Conservation (phyloP, 768 basidiomycete species). For the Pleurotus ostreatus region DNA sequence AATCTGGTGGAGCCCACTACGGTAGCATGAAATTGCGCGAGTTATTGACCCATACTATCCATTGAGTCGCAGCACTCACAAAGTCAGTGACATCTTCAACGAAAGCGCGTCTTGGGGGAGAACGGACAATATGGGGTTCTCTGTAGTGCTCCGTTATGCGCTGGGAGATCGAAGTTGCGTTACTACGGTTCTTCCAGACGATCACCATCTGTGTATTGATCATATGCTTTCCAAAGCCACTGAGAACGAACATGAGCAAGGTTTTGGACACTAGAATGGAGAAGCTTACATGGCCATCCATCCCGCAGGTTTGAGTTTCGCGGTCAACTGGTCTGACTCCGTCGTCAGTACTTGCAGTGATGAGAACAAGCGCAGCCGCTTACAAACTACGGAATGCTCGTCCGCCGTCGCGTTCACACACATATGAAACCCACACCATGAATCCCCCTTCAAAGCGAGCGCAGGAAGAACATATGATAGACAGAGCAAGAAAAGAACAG, state of each 20-base stretch:
- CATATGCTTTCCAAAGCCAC: constrained; percentile 51
- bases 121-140: constrained; percentile 39
- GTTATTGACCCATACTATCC: not conserved
- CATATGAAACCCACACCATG: constrained; percentile 36
- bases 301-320: constrained; percentile 33
- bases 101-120: constrained; percentile 44
- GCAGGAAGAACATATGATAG: constrained; percentile 14
- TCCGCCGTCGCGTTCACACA: constrained; percentile 47
- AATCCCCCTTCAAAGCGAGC: constrained; percentile 36
- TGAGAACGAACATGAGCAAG: constrained; percentile 15
- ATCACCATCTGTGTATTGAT: constrained; percentile 53
- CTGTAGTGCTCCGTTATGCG: constrained; percentile 42
- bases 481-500: not conserved
- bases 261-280: not conserved
- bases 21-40: not conserved
- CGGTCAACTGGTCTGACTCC: constrained; percentile 40
- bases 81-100: constrained; percentile 17
- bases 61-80: constrained; percentile 29
- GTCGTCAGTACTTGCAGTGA: not conserved
- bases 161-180: constrained; percentile 55
- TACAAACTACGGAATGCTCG: constrained; percentile 41
- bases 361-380: not conserved
- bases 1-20: constrained; percentile 19
- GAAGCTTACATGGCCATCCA: constrained; percentile 50
- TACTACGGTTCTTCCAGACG: constrained; percentile 46